Evolutionary conservation across 208 protist species (phyloP).

Genomic region (Borovskyia barvae): DNA sequence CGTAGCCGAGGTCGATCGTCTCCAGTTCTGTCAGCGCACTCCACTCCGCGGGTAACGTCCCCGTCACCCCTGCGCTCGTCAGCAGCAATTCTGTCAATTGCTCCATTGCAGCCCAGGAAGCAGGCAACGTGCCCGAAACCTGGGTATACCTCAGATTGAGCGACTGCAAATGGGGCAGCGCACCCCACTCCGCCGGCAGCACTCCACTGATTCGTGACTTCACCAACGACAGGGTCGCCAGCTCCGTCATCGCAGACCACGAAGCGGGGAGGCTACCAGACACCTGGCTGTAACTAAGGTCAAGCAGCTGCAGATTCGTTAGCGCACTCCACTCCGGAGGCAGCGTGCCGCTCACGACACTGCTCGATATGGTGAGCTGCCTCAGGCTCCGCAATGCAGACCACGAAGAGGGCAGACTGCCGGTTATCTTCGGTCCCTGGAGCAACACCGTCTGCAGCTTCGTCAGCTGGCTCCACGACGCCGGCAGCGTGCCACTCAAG

Average conservation of each 20-base stretch:
- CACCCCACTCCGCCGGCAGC: not conserved
- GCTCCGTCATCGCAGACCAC: conserved; percentile 1
- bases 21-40: not conserved
- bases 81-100: not conserved
- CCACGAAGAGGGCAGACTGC: not conserved
- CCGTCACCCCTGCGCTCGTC: not conserved
- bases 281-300: not conserved
- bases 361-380: not conserved
- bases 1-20: not conserved
- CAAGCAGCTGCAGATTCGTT: not conserved
- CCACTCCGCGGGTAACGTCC: conserved; percentile 13
- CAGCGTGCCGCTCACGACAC: not conserved
- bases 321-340: not conserved
- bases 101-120: not conserved
- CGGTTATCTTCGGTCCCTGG: not conserved
- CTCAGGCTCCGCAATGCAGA: not conserved
- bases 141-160: not conserved
- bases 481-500: conserved; percentile 3
- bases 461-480: not conserved
- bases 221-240: not conserved
- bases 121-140: not conserved
- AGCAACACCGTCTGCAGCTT: not conserved
- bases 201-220: not conserved
- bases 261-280: not conserved
- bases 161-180: not conserved